Evolutionary conservation across 306 rosid species (phyloP).

Genomic region (Trifolium fragiferum): DNA sequence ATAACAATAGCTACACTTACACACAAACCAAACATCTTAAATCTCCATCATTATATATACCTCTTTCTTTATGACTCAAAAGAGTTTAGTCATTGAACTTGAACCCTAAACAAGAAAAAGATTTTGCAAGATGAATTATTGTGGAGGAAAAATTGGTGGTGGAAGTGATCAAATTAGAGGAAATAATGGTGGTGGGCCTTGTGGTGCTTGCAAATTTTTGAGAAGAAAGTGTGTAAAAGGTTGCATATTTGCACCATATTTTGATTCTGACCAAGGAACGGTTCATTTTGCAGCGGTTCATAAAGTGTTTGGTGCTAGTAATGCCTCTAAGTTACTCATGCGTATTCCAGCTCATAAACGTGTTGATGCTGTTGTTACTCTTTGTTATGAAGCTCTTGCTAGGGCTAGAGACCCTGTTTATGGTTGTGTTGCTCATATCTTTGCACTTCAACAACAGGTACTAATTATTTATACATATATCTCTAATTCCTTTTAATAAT

Average conservation of each 20-base stretch:
- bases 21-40: constrained; percentile 30
- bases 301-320: constrained; percentile 96
- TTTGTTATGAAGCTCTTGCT: constrained; percentile 82
- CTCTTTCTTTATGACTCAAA: constrained; percentile 41
- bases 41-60: constrained; percentile 24
- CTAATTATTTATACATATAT: background rate
- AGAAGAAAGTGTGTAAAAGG: constrained; percentile 82
- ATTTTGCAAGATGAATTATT: constrained; percentile 37
- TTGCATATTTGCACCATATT: constrained; percentile 89
- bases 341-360: constrained; percentile 67
- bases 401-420: constrained; percentile 89
- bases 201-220: constrained; percentile 95
- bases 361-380: constrained; percentile 79
- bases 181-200: constrained; percentile 96
- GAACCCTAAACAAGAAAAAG: constrained; percentile 37
- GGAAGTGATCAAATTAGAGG: constrained; percentile 35
- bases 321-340: constrained; percentile 83
- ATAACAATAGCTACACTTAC: constrained; percentile 26
- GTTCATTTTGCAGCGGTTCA: constrained; percentile 93
- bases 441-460: constrained; percentile 93
- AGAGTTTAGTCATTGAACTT: constrained; percentile 29
- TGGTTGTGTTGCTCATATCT: constrained; percentile 83
- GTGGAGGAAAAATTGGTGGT: constrained; percentile 39
- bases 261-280: constrained; percentile 83
- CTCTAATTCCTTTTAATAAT: background rate